Evolutionary conservation across 2,329 filamentous ascomycete genomes (phyloP).

Genomic region (Calonectria multiphialidica): DNA sequence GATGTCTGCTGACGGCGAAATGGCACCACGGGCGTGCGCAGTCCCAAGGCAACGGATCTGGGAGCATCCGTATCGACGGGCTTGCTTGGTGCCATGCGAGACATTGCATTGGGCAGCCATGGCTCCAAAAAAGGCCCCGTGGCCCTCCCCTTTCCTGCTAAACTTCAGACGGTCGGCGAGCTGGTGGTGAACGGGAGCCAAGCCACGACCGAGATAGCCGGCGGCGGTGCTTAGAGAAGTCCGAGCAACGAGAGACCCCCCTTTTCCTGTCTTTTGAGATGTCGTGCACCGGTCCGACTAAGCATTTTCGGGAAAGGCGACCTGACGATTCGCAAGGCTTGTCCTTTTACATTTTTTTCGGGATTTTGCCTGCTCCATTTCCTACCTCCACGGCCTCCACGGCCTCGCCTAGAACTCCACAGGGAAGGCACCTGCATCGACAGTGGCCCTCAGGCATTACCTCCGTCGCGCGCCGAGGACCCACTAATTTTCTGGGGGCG

Average conservation of each 20-base stretch:
- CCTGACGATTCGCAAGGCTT: not conserved
- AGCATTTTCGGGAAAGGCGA: not conserved
- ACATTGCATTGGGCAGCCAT: conserved; percentile 1
- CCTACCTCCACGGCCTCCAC: not conserved
- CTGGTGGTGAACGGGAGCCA: conserved; percentile 15
- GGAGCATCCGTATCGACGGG: conserved; percentile 26
- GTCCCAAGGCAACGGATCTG: conserved; percentile 25
- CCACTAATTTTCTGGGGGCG: conserved; percentile 1
- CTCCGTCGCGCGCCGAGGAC: conserved; percentile 1
- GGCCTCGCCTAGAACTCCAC: conserved; percentile 3
- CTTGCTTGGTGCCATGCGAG: conserved; percentile 11
- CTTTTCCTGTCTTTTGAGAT: not conserved
- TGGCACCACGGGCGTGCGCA: conserved; percentile 7
- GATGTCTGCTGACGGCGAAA: conserved; percentile 11
- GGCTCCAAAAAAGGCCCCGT: conserved; percentile 4
- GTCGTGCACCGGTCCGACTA: conserved; percentile 6
- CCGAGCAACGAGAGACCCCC: conserved; percentile 2
- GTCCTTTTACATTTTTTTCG: not conserved
- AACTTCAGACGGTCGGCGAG: conserved; percentile 10
- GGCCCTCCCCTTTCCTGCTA: not conserved
- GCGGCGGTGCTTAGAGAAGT: not conserved
- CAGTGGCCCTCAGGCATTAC: not conserved
- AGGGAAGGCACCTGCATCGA: conserved; percentile 15
- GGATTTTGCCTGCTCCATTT: conserved; percentile 12
- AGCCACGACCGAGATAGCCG: conserved; percentile 18